Evolutionary conservation across 2,329 filamentous ascomycete species (phyloP), one percentile per base, ranked within the genome.

Genomic region (Arthroderma uncinatum): DNA sequence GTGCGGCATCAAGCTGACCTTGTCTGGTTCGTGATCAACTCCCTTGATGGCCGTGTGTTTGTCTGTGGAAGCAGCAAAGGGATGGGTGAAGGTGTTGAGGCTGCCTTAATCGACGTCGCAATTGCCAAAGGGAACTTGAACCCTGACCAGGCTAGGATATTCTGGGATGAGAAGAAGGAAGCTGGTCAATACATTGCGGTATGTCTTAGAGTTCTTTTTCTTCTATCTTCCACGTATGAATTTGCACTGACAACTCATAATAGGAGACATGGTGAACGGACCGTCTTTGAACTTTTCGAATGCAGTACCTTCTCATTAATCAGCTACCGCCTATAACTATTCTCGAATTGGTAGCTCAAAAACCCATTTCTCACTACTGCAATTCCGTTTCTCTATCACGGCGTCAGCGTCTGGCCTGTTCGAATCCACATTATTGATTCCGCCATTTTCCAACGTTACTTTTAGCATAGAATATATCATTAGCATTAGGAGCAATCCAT

Each of bases 1-100:
- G 92, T 98, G 7, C 79, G 82, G 9, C 80, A 88, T 62, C 93
- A 97, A 70, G 89, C 91, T 1, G 93, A 97, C 68, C 80, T 97
- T n/a, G 92, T 97, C 14, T 98, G 93, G 93, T 95, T 89, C 71
- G 90, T 97, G 62, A 87, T 95, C 77, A 97, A 97, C 70, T 84
- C 90, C 1, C 79, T 97, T n/a, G 93, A 98, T 66, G 93, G 93
- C 0, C 84, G 93, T 55, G 84, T 97, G 55, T 98, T 98, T 69
- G 93, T 98, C 58, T 98, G 93, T 70, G 93, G 93, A 53, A 94
- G 87, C 73, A 90, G 84, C 67, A 90, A 89, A 75, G 93, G 93
- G 57, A 98, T 98, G 93, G 93, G 93, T 59, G 93, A 97, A 72
- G 93, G 93, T 47, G 93, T 98, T 2, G 87, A 97, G 70, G 79